Evolutionary conservation across 2,329 filamentous ascomycete genomes (phyloP).

Genomic region (Leptographium procerum): DNA sequence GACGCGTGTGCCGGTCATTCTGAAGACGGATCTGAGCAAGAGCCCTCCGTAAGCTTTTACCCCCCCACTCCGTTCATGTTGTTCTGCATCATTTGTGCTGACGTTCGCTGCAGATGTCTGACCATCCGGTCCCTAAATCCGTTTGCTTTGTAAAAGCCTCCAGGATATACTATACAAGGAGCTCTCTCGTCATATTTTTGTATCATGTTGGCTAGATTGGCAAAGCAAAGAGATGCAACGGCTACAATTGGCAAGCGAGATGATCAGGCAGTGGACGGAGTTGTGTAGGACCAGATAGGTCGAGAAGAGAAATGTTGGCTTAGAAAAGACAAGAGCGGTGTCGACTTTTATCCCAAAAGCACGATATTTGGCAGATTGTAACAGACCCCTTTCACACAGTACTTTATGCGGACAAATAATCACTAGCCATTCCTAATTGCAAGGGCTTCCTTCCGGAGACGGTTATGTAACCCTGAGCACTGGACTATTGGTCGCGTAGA

Average conservation of each 20-base stretch:
- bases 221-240: background rate
- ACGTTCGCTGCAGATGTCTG: slow-evolving; percentile 46
- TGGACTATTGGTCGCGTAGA: no score
- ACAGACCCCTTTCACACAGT: background rate
- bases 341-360: background rate
- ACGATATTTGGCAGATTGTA: background rate
- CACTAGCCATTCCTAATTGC: background rate
- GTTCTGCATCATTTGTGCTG: background rate
- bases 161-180: background rate
- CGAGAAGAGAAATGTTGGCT: background rate
- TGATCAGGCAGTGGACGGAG: background rate
- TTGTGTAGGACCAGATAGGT: background rate
- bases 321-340: background rate
- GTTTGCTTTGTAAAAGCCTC: slow-evolving; percentile 44
- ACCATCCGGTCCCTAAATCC: slow-evolving; percentile 78
- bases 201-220: background rate
- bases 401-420: background rate
- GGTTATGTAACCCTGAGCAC: no score
- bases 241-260: background rate
- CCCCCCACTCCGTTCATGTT: no score
- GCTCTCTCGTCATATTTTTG: background rate
- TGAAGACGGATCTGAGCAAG: slow-evolving; percentile 97
- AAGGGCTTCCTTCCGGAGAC: no score
- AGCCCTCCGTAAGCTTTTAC: slow-evolving; percentile 82
- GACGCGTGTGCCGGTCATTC: slow-evolving; percentile 90